Base-by-base conservation (phyloP, 2,329 filamentous ascomycete genomes). In the Neurospora crassa region DNA sequence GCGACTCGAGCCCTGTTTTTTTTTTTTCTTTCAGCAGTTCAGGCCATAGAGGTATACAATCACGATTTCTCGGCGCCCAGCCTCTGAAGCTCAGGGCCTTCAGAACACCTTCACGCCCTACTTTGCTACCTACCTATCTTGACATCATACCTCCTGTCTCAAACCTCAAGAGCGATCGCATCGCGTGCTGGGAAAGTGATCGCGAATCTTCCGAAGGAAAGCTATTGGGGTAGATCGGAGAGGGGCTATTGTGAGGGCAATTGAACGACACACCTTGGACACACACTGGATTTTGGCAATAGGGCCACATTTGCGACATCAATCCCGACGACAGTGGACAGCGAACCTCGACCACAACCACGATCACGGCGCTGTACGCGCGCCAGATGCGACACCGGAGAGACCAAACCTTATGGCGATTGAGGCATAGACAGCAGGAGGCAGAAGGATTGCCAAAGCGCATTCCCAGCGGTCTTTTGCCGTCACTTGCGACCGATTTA, bases 61-160 rank as follows among this genome's bases (percentile, higher is more conserved):
- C 73, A 78, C 77, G 75, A 78, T 77, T 78, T 81, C 81, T 82
- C 77, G 80, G 81, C 81, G 80, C 80, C 81, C 79, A 82, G 80
- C 78, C 78, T 77, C 77, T 74, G 73, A 63, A 63, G 16, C 53
- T 37, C 53, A n/a, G 53, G 24, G 24, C 53, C 53, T 63, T 63
- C 14, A 37, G 53, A 37, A 63, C 53, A 63, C 53, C 29, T 34
- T 63, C 53, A 8, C 24, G 16, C 29, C 14, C 14, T 63, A 37
- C 53, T 63, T 63, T 16, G 53, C 24, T 34, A 63, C 34, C 24
- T 34, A 63, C 34, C 53, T 63, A 63, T 63, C 29, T 34, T 29
- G 53, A 37, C 29, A 63, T n/a, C 29, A 63, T 18, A 63, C 53
- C 29, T 18, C 53, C 29, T 18, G 53, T 63, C 53, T 24, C 53